A percentile compares a stretch with the other conserved stretches of the same genome.
These are phyloP conservation scores for Xylaria sp. DNA, from an alignment of 2,329 filamentous ascomycete species.

Conservation along the genomic window DNA sequence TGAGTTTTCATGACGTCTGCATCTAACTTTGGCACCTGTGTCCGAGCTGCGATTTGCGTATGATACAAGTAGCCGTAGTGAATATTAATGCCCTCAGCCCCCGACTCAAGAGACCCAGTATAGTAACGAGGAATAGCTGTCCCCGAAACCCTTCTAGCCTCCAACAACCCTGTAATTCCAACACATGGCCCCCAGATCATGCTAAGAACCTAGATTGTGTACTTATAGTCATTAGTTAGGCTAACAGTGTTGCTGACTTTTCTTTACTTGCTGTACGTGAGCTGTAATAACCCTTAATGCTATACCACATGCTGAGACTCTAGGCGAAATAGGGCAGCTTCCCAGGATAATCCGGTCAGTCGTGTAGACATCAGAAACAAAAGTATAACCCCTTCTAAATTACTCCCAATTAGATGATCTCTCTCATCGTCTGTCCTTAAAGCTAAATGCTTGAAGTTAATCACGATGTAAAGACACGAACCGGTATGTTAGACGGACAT, in stretches of 20 bases:
- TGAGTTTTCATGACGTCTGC: neutral
- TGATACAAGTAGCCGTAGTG: neutral
- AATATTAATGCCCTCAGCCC: neutral
- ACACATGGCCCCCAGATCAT: neutral
- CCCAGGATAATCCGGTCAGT: neutral
- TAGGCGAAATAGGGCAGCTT: too few species aligned
- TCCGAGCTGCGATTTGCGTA: neutral
- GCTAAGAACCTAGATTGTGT: neutral
- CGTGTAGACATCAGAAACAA: neutral
- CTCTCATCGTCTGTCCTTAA: too few species aligned
- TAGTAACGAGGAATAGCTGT: neutral
- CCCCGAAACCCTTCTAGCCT: neutral
- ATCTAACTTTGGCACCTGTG: neutral
- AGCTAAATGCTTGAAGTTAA: too few species aligned
- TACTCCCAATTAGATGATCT: too few species aligned
- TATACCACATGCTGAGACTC: neutral
- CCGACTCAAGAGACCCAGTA: neutral
- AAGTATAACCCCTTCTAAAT: too few species aligned
- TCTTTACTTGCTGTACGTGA: neutral
- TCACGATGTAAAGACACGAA: too few species aligned
- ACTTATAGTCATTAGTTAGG: neutral
- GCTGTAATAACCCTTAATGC: neutral
- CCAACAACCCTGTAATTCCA: neutral
- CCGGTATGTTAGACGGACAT: too few species aligned
- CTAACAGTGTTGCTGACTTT: neutral